phyloP scores from a whole-genome alignment of 2,329 filamentous ascomycete species.

The Ascochyta clinopodiicola region DNA sequence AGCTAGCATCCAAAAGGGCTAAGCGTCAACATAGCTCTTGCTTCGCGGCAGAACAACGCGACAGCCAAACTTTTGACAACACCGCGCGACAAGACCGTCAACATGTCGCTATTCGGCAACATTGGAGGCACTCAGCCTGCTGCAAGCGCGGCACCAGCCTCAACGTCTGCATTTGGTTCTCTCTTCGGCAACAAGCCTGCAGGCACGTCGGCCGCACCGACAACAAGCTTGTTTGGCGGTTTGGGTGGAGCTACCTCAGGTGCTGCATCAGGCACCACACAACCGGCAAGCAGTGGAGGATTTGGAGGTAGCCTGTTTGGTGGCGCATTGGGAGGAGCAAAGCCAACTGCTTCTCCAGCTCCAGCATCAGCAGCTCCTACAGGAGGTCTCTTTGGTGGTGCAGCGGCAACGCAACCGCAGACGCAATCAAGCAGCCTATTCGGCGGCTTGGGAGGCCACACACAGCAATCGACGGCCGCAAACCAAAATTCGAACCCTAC shows the following conservation, averaged over 20 bases:
- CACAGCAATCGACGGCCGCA: constrained; percentile 36
- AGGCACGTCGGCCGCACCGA: constrained; percentile 30
- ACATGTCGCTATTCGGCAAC: constrained; percentile 45
- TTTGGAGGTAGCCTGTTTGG: constrained; percentile 44
- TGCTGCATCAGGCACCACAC: constrained; percentile 34
- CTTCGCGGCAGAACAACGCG: constrained; percentile 29
- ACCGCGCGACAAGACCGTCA: constrained; percentile 26
- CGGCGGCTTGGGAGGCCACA: constrained; percentile 26
- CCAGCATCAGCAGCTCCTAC: constrained; percentile 28
- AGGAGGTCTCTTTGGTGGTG: constrained; percentile 30
- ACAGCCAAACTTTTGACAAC: constrained; percentile 31
- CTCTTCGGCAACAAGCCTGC: constrained; percentile 37
- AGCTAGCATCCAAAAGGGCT: constrained; percentile 6
- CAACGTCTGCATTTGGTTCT: constrained; percentile 25
- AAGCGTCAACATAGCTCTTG: constrained; percentile 12
- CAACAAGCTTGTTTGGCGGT: constrained; percentile 40
- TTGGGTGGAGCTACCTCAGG: constrained; percentile 34
- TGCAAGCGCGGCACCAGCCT: constrained; percentile 31
- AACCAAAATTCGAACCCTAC: constrained; percentile 28
- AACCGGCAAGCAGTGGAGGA: constrained; percentile 35
- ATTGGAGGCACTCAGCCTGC: constrained; percentile 39
- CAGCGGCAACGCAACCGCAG: constrained; percentile 32
- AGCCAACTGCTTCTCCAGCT: constrained; percentile 36
- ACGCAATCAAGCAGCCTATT: constrained; percentile 34
- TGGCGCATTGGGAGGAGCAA: constrained; percentile 43